Evolutionary conservation across 2,329 filamentous ascomycete genomes (phyloP), one percentile per base, ranked within the genome.

Genomic region (Verticillium nonalfalfae): DNA sequence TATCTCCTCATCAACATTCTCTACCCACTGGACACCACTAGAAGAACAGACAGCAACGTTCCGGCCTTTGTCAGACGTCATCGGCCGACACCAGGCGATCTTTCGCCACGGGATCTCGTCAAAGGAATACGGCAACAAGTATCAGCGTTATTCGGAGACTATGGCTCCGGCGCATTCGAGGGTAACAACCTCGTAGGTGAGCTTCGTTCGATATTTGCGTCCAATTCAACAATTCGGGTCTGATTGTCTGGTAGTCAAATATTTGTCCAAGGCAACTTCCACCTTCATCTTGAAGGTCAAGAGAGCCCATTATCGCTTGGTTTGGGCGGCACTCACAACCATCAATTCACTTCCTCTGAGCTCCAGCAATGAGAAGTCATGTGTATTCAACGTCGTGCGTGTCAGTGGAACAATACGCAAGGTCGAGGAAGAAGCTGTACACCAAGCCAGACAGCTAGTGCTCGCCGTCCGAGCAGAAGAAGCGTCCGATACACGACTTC

Each of bases 1-100:
- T 99, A 99, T 74, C 85, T 99, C 18, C 86, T 98, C n/a, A 86
- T 98, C 64, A 91, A 96, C 72, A 93, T 98, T 66, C 82, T 98
- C 56, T 97, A 97, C 70, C 92, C 93, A 0, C 82, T 86, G 7
- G 78, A 85, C 13, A 65, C 79, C 10, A 65, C 70, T 10, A 69
- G 68, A 64, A 70, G 56, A 66, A 68, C 63, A 74, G 7, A 73
- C 61, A 58, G 71, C 38, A 73, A 76, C 67, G 68, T 82, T 70
- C 74, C 90, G 71, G 74, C 85, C 78, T 80, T 90, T 62, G 78
- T 98, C 34, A 81, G 87, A 60, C 89, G 96, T 75, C 89, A 93
- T 73, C 86, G 89, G 58, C 93, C 94, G 0, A 96, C 90, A 3
- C 85, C 88, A 1, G 85, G 90, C 70, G 81, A 84, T 15, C 81